Evolutionary conservation across 179 eudicot genomes (phyloP).

Genomic region (Gypsophila paniculata): DNA sequence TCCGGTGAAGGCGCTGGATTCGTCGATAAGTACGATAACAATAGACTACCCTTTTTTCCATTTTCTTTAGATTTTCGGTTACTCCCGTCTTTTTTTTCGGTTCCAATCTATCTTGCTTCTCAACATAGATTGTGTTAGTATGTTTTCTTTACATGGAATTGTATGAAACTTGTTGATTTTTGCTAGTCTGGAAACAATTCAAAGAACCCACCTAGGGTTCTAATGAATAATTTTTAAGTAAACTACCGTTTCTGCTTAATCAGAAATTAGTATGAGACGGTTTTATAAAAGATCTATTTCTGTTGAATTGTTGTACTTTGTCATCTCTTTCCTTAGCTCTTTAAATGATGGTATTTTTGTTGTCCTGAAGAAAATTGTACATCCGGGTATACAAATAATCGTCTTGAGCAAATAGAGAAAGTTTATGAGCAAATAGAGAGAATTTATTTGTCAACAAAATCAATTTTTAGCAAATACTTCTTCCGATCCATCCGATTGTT

Average conservation of each 20-base stretch:
- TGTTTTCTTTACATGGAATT: constrained; percentile 18
- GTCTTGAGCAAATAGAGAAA: background rate
- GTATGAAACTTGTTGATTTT: constrained; percentile 23
- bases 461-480: too few species aligned
- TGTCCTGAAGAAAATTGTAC: background rate
- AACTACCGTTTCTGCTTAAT: constrained; percentile 11
- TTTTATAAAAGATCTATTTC: too few species aligned
- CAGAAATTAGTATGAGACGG: too few species aligned
- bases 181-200: constrained; percentile 22
- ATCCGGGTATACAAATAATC: background rate
- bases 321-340: background rate
- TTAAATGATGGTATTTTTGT: background rate
- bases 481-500: too few species aligned
- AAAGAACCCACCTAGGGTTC: constrained; percentile 38
- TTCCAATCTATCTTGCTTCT: constrained; percentile 2
- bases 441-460: too few species aligned
- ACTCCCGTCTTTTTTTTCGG: constrained; percentile 11
- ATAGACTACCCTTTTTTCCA: constrained; percentile 22
- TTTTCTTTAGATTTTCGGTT: constrained; percentile 16
- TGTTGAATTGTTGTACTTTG: background rate
- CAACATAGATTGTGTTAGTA: constrained; percentile 19
- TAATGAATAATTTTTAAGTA: constrained; percentile 20
- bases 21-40: constrained; percentile 26
- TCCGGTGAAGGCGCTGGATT: constrained; percentile 30
- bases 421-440: background rate